Percentiles rank a stretch among this genome's conserved stretches.
Conservation (phyloP, 306 rosid genomes). For the Lablab purpureus region DNA sequence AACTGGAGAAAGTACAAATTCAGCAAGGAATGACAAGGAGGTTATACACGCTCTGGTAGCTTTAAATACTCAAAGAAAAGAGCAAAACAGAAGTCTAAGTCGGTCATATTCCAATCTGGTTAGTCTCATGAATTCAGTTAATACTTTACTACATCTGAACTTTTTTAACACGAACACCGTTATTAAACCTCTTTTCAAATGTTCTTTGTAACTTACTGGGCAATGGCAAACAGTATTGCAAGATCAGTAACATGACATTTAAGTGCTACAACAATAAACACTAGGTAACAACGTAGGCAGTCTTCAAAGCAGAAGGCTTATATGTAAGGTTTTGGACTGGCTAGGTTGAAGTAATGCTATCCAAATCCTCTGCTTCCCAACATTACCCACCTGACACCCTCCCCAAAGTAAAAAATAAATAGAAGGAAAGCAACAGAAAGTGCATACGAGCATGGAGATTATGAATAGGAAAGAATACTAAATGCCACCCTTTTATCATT, state of each 20-base stretch:
- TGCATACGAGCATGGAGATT: neutral
- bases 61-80: slow-evolving; percentile 1
- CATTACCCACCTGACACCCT: neutral
- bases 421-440: neutral
- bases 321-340: slow-evolving; percentile 18
- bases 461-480: slow-evolving; percentile 24
- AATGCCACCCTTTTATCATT: slow-evolving; percentile 1
- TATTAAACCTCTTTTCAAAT: neutral
- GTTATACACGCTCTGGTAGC: slow-evolving; percentile 13
- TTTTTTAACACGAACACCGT: neutral
- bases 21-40: slow-evolving; percentile 12
- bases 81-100: neutral
- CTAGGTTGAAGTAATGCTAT: neutral
- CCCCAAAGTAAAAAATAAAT: neutral
- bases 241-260: neutral
- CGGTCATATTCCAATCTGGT: neutral
- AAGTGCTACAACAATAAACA: neutral
- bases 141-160: slow-evolving; percentile 14
- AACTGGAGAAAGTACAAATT: slow-evolving; percentile 20
- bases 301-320: slow-evolving; percentile 4
- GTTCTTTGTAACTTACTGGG: slow-evolving; percentile 14
- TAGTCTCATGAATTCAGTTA: slow-evolving; percentile 21
- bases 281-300: slow-evolving; percentile 1
- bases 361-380: neutral
- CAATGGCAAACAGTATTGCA: slow-evolving; percentile 18